These are phyloP conservation scores for Trametes cingulata DNA, from an alignment of 768 basidiomycete species.

Conservation along the genomic window DNA sequence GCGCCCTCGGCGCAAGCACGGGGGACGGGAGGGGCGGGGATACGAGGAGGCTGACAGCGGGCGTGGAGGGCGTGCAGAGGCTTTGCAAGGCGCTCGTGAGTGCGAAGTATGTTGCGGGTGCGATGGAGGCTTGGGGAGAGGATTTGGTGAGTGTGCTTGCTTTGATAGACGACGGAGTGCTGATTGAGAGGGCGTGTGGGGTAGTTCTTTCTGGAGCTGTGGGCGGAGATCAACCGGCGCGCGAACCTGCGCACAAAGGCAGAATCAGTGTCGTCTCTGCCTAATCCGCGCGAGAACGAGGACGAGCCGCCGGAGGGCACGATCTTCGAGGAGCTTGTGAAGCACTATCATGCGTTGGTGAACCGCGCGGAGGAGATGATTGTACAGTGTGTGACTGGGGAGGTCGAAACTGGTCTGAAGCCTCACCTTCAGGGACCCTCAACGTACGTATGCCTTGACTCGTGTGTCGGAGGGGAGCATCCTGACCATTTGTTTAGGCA, in stretches of 20 bases:
- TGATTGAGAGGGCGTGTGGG: not conserved
- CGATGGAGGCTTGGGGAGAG: slow-evolving; percentile 85
- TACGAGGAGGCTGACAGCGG: slow-evolving; percentile 69
- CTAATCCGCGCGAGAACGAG: slow-evolving; percentile 40
- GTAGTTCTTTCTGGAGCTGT: slow-evolving; percentile 92
- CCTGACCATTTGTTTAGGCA: slow-evolving; percentile 19
- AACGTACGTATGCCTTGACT: slow-evolving; percentile 35
- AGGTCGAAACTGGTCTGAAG: slow-evolving; percentile 77
- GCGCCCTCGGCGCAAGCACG: slow-evolving; percentile 67
- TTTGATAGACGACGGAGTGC: not conserved
- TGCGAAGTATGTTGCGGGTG: slow-evolving; percentile 66
- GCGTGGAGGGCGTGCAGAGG: slow-evolving; percentile 80
- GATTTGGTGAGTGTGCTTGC: slow-evolving; percentile 62
- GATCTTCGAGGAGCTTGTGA: slow-evolving; percentile 78
- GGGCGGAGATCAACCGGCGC: slow-evolving; percentile 72
- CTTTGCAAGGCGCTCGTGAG: slow-evolving; percentile 87
- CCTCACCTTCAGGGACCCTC: slow-evolving; percentile 55
- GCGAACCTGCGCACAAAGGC: slow-evolving; percentile 58
- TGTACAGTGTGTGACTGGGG: slow-evolving; percentile 76
- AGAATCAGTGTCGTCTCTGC: slow-evolving; percentile 50
- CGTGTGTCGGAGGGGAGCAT: not conserved
- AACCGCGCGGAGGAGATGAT: slow-evolving; percentile 86
- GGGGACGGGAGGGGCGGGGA: slow-evolving; percentile 40
- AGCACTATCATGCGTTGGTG: slow-evolving; percentile 59
- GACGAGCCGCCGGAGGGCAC: slow-evolving; percentile 54